Base-by-base conservation (phyloP, 176 grass and related monocot genomes). In the Ampelocalamus luodianensis region DNA sequence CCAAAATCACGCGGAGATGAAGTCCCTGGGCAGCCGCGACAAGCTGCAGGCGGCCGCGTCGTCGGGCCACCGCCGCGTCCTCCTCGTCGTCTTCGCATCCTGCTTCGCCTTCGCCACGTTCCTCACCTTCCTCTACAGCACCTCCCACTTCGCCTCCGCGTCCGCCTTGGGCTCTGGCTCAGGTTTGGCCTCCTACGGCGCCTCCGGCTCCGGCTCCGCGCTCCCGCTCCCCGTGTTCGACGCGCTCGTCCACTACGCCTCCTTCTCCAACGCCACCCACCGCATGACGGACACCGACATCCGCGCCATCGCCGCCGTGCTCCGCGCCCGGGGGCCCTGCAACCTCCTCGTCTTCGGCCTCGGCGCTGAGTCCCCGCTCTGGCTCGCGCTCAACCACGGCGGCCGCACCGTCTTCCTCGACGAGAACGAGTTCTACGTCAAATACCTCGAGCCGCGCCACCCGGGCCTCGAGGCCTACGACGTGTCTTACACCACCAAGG, bases 371-470 rank as follows among this genome's bases (percentile, higher is more conserved):
- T 87, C 87, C 0, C 90, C 93, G 5, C 90, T 95, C 6, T 99
- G 97, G 97, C 86, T 91, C 0, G 97, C 97, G 0, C 90, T 99
- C 39, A 99, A 99, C 87, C 85, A 88, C 81, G 97, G 97, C 78
- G 97, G 97, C 4, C 93, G 88, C 42, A 99, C 97, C 1, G 97
- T 99, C 8, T 99, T 96, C 88, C 84, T 99, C 0, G 97, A 99
- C 34, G 97, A 99, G 92, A 94, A 99, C 90, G 91, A 99, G 85
- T 99, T 96, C 88, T 99, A 99, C 87, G 86, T 99, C 68, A 90
- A 94, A 51, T 90, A 96, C 90, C 71, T 99, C 15, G 97, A 99
- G 86, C 83, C 76, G 23, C 82, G 71, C 8, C 92, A 94, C 78
- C 97, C 90, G 8, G 97, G 93, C 4, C 42, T 99, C 5, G 97